phyloP scores from a whole-genome alignment of 2,329 filamentous ascomycete species.

The Xylariaceae sp. region DNA sequence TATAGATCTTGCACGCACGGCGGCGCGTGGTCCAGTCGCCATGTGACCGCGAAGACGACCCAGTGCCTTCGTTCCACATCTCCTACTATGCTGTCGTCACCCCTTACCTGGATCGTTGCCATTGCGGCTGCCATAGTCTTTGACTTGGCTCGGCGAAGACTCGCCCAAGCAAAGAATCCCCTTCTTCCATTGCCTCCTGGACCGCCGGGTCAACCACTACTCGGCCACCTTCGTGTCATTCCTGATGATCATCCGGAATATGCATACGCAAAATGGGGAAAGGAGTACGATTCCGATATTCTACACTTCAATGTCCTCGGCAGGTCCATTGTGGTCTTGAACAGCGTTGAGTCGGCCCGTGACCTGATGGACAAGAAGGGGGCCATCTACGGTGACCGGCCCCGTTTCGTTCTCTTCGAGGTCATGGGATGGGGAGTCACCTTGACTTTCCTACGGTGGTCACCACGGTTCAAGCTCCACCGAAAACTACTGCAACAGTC shows the following conservation, averaged over 20 bases:
- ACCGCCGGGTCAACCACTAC: constrained; percentile 19
- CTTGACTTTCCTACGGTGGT: constrained; percentile 17
- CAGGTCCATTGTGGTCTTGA: constrained; percentile 34
- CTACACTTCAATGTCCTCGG: constrained; percentile 23
- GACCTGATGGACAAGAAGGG: constrained; percentile 39
- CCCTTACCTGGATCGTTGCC: no score
- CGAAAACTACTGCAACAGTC: constrained; percentile 34
- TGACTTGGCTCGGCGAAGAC: no score
- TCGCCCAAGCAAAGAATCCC: no score
- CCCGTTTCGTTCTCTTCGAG: constrained; percentile 30
- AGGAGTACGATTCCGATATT: constrained; percentile 15
- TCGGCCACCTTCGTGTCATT: constrained; percentile 24
- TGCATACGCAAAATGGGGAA: constrained; percentile 24
- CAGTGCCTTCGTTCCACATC: no score
- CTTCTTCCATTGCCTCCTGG: constrained; percentile 23
- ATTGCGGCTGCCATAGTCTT: no score
- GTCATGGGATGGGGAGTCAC: constrained; percentile 10
- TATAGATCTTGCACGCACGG: no score
- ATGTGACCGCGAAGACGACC: no score
- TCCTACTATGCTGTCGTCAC: no score
- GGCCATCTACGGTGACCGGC: constrained; percentile 36
- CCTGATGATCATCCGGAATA: constrained; percentile 23
- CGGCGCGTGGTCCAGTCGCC: no score
- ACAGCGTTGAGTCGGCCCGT: constrained; percentile 32
- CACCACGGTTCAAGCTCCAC: constrained; percentile 34